Evolutionary conservation across 2,329 filamentous ascomycete genomes (phyloP), one percentile per base, ranked within the genome.

Genomic region (Penicillium sclerotiorum): DNA sequence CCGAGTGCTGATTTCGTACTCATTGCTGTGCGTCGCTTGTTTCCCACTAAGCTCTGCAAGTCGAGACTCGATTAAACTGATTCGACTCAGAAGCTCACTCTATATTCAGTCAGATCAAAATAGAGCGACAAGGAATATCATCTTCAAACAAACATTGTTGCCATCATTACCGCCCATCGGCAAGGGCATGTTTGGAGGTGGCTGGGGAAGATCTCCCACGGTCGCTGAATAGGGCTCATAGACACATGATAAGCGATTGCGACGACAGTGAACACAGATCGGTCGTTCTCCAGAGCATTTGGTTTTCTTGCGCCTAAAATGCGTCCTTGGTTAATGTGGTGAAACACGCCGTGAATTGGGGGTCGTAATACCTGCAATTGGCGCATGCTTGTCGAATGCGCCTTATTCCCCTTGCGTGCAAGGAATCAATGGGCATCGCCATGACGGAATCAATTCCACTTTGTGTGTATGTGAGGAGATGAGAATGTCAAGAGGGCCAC

Each of bases 331-430:
- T n/a, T 13, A 6, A 35, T 18, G 15, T 17, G 20, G 33, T 25
- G 27, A 13, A 18, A 9, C 30, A 33, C 32, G 13, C 9, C 28
- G 21, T 35, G 11, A 22, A 30, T 15, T 13, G 4, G 15, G 3
- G 15, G 20, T 39, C 25, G 17, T 52, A 9, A 7, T 53, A 66
- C 63, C 63, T 55, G 53, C 63, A 66, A 32, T 58, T 64, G 12
- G 59, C 59, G 38, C 63, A 66, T 6, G 63, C 63, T 39, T 64
- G 63, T 20, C 63, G 60, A 20, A 64, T 63, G n/a, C 63, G 61
- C 55, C 61, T 64, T 35, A 56, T 50, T 6, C 47, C 42, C 8
- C 36, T 13, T 6, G 36, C 20, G 8, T 52, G 45, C 11, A 46
- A 22, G 11, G 45, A 38, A 15, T 53, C 50, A n/a, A 46, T 15